Conservation (phyloP, 768 basidiomycete genomes). For the Omphalotus guepiniiformis region DNA sequence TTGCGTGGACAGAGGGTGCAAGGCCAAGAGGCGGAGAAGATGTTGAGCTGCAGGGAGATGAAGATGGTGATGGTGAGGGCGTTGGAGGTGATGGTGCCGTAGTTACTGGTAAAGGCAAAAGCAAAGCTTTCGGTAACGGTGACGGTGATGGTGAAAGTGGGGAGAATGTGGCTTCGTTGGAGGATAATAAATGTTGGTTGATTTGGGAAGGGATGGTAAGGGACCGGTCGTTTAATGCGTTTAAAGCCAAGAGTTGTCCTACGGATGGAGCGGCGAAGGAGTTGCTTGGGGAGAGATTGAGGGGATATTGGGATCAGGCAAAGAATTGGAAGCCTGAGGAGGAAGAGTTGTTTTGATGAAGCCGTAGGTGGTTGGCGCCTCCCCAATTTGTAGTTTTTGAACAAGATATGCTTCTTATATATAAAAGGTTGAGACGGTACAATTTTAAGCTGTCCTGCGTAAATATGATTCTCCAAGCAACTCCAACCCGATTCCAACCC, state of each 20-base stretch:
- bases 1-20: constrained; percentile 92
- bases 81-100: constrained; percentile 15
- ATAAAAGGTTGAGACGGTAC: no score
- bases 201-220: constrained; percentile 92
- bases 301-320: constrained; percentile 92
- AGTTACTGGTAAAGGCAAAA: constrained; percentile 18
- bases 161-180: constrained; percentile 49
- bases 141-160: constrained; percentile 21
- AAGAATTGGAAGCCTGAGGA: constrained; percentile 88
- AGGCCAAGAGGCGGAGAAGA: constrained; percentile 72
- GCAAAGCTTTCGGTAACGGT: constrained; percentile 31
- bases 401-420: no score
- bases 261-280: constrained; percentile 87
- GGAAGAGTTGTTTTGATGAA: constrained; percentile 64
- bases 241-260: constrained; percentile 78
- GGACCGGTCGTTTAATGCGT: constrained; percentile 75
- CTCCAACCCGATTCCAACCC: no score
- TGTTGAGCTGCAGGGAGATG: constrained; percentile 56
- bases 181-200: constrained; percentile 83
- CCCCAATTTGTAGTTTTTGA: no score
- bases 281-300: constrained; percentile 75
- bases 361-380: no score
- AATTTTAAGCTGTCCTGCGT: no score
- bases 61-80: constrained; percentile 34
- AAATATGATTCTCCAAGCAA: no score